Percentiles rank a stretch among this genome's conserved stretches.
phyloP scores from a whole-genome alignment of 768 basidiomycete species.

The Lentinula raphanica region DNA sequence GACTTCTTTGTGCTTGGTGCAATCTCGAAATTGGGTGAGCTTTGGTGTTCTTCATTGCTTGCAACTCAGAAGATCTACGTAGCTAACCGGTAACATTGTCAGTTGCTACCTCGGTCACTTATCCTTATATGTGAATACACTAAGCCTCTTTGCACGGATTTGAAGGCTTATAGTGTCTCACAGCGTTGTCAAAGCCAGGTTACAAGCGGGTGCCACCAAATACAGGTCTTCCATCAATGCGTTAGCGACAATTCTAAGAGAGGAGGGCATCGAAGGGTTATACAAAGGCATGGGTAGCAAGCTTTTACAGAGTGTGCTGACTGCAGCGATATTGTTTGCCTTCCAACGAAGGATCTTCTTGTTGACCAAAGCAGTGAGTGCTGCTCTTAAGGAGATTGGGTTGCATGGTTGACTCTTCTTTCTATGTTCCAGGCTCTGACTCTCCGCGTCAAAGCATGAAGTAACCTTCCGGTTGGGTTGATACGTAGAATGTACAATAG shows the following conservation, averaged over 20 bases:
- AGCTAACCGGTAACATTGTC: not conserved
- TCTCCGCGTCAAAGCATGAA: too few relatives aligned
- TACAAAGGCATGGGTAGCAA: slow-evolving; percentile 82
- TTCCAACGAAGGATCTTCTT: slow-evolving; percentile 81
- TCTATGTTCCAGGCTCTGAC: not conserved
- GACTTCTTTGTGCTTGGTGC: slow-evolving; percentile 97
- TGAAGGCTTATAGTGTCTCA: not conserved
- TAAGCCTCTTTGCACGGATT: not conserved
- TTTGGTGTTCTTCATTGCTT: not conserved
- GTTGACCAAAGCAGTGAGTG: slow-evolving; percentile 48
- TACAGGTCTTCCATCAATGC: slow-evolving; percentile 67
- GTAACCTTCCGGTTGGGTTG: not conserved
- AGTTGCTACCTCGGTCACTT: slow-evolving; percentile 53
- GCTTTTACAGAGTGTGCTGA: slow-evolving; percentile 86
- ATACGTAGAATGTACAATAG: too few relatives aligned
- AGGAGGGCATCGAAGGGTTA: slow-evolving; percentile 64
- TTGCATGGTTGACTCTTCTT: not conserved
- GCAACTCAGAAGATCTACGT: too few relatives aligned
- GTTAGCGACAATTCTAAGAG: slow-evolving; percentile 52
- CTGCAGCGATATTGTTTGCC: slow-evolving; percentile 90
- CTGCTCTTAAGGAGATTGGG: not conserved
- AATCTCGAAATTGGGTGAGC: slow-evolving; percentile 77
- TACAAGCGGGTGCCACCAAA: slow-evolving; percentile 59
- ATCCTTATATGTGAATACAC: slow-evolving; percentile 63
- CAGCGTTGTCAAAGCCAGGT: slow-evolving; percentile 59